Conservation (phyloP, 73 alveolate species). For the Tetrahymena borealis region DNA sequence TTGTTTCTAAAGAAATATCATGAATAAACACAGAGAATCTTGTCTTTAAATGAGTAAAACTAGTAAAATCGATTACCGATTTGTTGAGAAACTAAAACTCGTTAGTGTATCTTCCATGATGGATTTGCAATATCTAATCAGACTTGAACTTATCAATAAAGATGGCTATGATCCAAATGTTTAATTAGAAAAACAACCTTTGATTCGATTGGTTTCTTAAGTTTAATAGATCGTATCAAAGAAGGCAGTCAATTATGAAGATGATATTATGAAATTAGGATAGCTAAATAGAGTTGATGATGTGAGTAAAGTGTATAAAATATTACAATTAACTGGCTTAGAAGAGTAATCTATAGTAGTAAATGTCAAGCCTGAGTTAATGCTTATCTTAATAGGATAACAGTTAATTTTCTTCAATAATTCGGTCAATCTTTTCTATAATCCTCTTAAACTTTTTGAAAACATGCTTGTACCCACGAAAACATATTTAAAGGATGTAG, state of each 20-base stretch:
- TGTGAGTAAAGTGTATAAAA: not conserved
- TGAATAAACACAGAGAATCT: not conserved
- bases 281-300: not conserved
- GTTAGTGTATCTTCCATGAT: not conserved
- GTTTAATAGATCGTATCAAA: not conserved
- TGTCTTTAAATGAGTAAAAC: not conserved
- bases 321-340: not conserved
- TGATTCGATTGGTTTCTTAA: not conserved
- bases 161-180: not conserved
- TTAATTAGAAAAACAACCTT: not conserved
- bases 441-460: not conserved
- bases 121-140: not conserved
- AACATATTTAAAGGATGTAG: not conserved
- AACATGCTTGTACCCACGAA: not conserved
- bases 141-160: not conserved
- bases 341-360: not conserved
- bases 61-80: not conserved
- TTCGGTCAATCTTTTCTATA: not conserved
- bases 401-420: not conserved
- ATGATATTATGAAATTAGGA: not conserved
- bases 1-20: not conserved
- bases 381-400: not conserved
- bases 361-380: not conserved
- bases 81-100: not conserved
- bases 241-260: not conserved